Evolutionary conservation across 75 land plant genomes (phyloP), one percentile per base, ranked within the genome.

Genomic region (Pinus albicaulis): DNA sequence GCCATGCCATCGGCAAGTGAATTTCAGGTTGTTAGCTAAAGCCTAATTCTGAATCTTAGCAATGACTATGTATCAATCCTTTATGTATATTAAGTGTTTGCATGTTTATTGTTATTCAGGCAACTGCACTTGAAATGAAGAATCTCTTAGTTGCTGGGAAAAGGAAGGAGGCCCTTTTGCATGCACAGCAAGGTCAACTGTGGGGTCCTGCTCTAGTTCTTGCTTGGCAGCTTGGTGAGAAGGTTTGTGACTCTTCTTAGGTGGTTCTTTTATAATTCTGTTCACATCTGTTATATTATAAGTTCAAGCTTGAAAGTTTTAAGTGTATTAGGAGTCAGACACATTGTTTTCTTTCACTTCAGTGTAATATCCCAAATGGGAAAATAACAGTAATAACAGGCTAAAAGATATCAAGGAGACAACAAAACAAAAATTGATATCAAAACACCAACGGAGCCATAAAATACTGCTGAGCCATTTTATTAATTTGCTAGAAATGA

Each of bases 151-250:
- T 97, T 68, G 82, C 93, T 84, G 99, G 99, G 55, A 90, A 81
- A 80, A 86, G 79, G 63, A 92, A 82, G 73, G 99, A 97, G 72
- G 99, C 99, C 55, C 82, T 97, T 34, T 84, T 79, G 22, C 83
- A 79, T 84, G 99, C 99, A 74, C 89, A 88, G 66, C 86, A 97
- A 83, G 98, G 99, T 72, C 93, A 90, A 34, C 71, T 94, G 60
- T 97, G 99, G 99, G 93, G 95, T n/a, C 95, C 86, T 83, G 99
- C 99, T 55, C 88, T 97, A 61, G 83, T 94, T 82, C 89, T 97
- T 81, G 99, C 99, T 22, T 81, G 89, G 71, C 93, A 92, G 77
- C 95, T 94, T 59, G 99, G 99, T 70, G 88, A 92, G 52, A 85
- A 94, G 94, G 97, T 90, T 66, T 36, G 75, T 79, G 74, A 31